Percentiles rank a stretch among this genome's conserved stretches.
Evolutionary conservation across 2,329 filamentous ascomycete genomes (phyloP).

Genomic region (Cordyceps militaris): DNA sequence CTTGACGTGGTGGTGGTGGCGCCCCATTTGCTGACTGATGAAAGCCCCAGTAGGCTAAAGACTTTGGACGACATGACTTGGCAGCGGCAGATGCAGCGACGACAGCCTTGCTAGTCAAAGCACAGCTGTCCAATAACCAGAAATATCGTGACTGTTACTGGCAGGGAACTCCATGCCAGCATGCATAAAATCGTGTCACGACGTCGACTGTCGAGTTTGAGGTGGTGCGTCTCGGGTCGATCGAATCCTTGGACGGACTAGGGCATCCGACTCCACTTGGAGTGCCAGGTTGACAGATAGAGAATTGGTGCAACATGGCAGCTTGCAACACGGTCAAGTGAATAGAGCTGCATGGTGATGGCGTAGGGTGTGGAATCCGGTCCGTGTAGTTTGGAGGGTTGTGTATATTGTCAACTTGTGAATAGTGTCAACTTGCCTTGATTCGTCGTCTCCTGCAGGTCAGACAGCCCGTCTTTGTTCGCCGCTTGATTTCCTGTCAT

Average conservation of each 20-base stretch:
- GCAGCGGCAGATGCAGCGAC: background rate
- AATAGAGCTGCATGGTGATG: background rate
- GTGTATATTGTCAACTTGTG: conserved; percentile 25
- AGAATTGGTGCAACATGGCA: background rate
- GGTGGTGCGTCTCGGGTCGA: background rate
- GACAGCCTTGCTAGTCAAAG: background rate
- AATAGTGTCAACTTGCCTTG: conserved; percentile 38
- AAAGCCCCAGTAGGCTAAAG: background rate
- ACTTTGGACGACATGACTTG: background rate
- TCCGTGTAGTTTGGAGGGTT: background rate
- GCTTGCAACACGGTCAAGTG: background rate
- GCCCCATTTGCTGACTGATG: conserved; percentile 9
- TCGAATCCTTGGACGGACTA: background rate
- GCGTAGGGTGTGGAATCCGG: background rate
- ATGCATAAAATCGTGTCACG: background rate
- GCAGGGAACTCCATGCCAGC: background rate
- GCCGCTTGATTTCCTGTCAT: conserved; percentile 53
- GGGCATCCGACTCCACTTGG: conserved; percentile 1
- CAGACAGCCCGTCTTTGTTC: conserved; percentile 56
- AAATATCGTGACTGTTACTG: background rate
- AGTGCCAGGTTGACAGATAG: background rate
- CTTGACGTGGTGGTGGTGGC: background rate
- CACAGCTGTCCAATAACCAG: background rate
- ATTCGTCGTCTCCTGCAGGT: conserved; percentile 56
- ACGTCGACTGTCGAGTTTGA: background rate